Evolutionary conservation across 257 asterid genomes (phyloP).

Genomic region (Penstemon barbatus): DNA sequence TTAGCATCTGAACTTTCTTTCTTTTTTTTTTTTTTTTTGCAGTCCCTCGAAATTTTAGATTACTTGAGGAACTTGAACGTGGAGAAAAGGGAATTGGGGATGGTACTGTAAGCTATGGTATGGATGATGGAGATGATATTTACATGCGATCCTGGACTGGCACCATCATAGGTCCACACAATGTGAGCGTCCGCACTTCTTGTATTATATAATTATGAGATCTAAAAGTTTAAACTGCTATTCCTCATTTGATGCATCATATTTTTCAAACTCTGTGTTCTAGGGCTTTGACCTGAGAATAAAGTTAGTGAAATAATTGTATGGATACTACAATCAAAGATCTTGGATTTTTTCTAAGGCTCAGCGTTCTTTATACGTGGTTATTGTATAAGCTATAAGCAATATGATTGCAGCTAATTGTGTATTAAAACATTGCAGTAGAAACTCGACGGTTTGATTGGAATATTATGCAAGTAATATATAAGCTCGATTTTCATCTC

Average conservation of each 20-base stretch:
- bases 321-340: no score
- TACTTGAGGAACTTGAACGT: constrained; percentile 91
- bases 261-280: no score
- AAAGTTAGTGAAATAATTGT: no score
- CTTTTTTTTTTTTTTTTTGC: constrained; percentile 29
- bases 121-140: constrained; percentile 90
- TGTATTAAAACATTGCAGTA: no score
- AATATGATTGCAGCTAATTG: no score
- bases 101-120: constrained; percentile 89
- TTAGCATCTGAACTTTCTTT: constrained; percentile 30
- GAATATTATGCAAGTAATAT: no score
- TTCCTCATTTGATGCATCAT: neutral
- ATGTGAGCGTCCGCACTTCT: constrained; percentile 37
- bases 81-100: constrained; percentile 94
- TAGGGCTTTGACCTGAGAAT: no score
- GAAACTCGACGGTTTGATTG: no score
- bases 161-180: constrained; percentile 84
- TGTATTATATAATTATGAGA: neutral
- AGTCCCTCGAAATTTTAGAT: constrained; percentile 87
- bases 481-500: no score
- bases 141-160: constrained; percentile 91
- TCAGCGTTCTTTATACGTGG: no score
- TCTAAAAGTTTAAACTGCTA: neutral
- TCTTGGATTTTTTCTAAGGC: no score
- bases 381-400: no score